These are phyloP conservation scores for Fusarium tupiense DNA, from an alignment of 2,329 filamentous ascomycete species.

Conservation along the genomic window DNA sequence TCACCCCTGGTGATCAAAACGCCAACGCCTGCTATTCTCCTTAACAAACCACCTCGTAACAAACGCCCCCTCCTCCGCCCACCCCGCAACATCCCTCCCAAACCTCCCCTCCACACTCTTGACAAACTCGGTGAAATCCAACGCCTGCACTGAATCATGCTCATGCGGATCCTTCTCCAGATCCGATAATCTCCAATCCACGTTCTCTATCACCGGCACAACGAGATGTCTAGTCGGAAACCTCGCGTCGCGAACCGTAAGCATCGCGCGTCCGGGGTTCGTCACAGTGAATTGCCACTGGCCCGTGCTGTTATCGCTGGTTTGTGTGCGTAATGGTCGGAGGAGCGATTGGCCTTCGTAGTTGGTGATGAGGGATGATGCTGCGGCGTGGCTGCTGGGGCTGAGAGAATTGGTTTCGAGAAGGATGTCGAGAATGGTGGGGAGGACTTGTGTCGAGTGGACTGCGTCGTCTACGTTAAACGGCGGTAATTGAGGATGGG, in stretches of 20 bases:
- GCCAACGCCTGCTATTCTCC: slow-evolving; percentile 49
- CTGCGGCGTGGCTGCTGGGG: slow-evolving; percentile 30
- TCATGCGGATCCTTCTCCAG: slow-evolving; percentile 43
- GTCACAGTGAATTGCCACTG: slow-evolving; percentile 49
- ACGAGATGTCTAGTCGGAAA: slow-evolving; percentile 45
- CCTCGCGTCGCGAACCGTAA: slow-evolving; percentile 47
- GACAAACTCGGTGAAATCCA: slow-evolving; percentile 42
- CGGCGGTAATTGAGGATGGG: slow-evolving; percentile 45
- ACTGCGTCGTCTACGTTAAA: slow-evolving; percentile 44
- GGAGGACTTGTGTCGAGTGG: slow-evolving; percentile 46
- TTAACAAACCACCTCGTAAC: slow-evolving; percentile 49
- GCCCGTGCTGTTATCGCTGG: slow-evolving; percentile 32
- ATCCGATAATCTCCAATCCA: slow-evolving; percentile 48
- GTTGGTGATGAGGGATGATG: slow-evolving; percentile 40
- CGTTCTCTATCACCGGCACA: slow-evolving; percentile 46
- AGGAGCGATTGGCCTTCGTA: slow-evolving; percentile 49
- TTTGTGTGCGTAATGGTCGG: slow-evolving; percentile 27
- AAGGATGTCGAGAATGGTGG: slow-evolving; percentile 48
- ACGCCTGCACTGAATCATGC: slow-evolving; percentile 37
- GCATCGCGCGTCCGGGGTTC: slow-evolving; percentile 48
- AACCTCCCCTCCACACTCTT: slow-evolving; percentile 37
- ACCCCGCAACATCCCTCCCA: slow-evolving; percentile 43
- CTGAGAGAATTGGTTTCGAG: slow-evolving; percentile 45
- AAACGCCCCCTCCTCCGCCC: slow-evolving; percentile 47
- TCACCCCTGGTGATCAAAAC: slow-evolving; percentile 37